phyloP scores from a whole-genome alignment of 75 land plant species.

The Pinus taeda region DNA sequence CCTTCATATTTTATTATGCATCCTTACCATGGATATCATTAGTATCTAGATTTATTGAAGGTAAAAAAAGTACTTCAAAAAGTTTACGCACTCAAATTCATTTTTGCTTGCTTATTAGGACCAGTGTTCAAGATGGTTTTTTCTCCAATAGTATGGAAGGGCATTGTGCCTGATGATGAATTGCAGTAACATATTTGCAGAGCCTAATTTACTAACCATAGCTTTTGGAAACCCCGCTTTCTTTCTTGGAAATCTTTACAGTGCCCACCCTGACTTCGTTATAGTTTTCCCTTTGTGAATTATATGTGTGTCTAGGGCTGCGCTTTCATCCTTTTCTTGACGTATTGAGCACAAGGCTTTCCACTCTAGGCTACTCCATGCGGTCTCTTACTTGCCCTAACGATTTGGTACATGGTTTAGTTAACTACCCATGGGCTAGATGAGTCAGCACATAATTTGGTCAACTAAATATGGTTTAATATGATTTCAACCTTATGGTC shows the following conservation, averaged over 20 bases:
- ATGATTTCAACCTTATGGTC: too few relatives aligned
- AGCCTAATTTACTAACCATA: not conserved
- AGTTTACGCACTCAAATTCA: not conserved
- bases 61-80: too few relatives aligned
- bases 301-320: too few relatives aligned
- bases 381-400: too few relatives aligned
- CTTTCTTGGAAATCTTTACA: conserved; percentile 48
- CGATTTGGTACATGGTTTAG: too few relatives aligned
- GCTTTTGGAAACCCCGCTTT: not conserved
- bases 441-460: too few relatives aligned
- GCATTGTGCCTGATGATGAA: not conserved
- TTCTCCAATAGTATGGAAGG: not conserved
- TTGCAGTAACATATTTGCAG: not conserved
- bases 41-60: not conserved
- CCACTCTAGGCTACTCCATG: too few relatives aligned
- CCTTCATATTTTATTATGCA: conserved; percentile 13
- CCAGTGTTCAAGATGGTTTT: not conserved
- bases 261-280: conserved; percentile 96
- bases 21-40: not conserved
- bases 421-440: too few relatives aligned
- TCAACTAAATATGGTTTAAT: too few relatives aligned
- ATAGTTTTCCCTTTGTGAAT: conserved; percentile 49
- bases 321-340: too few relatives aligned
- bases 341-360: too few relatives aligned
- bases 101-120: not conserved